Conservation (phyloP, 768 basidiomycete genomes). For the Termitomyces heimii region DNA sequence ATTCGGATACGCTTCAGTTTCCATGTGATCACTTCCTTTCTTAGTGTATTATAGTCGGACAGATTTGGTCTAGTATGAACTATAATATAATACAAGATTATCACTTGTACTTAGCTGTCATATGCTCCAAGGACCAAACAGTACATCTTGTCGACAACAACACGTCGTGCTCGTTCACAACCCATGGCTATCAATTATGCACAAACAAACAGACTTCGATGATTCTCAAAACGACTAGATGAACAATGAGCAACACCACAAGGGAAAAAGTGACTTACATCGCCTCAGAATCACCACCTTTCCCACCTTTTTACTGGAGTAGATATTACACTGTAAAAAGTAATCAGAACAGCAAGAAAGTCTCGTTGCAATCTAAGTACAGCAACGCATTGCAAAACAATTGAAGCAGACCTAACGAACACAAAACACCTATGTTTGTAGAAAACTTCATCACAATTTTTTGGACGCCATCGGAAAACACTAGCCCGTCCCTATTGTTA, state of each 20-base stretch:
- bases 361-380: too few species aligned
- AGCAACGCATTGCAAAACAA: too few species aligned
- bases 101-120: background rate
- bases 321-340: background rate
- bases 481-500: conserved; percentile 51
- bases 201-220: background rate
- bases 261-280: background rate
- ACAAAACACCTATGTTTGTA: background rate
- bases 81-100: background rate
- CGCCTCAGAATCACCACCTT: background rate
- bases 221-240: background rate
- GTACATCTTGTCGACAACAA: background rate
- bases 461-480: conserved; percentile 46
- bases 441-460: conserved; percentile 8
- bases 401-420: background rate
- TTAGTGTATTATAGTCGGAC: background rate
- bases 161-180: background rate
- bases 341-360: too few species aligned
- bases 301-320: background rate
- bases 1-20: conserved; percentile 75
- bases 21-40: conserved; percentile 31
- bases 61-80: background rate
- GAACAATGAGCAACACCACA: background rate
- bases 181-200: background rate
- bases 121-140: too few species aligned